Evolutionary conservation across 805 yeast genomes (phyloP), one percentile per base, ranked within the genome.

Genomic region (Yamadazyma laniorum): DNA sequence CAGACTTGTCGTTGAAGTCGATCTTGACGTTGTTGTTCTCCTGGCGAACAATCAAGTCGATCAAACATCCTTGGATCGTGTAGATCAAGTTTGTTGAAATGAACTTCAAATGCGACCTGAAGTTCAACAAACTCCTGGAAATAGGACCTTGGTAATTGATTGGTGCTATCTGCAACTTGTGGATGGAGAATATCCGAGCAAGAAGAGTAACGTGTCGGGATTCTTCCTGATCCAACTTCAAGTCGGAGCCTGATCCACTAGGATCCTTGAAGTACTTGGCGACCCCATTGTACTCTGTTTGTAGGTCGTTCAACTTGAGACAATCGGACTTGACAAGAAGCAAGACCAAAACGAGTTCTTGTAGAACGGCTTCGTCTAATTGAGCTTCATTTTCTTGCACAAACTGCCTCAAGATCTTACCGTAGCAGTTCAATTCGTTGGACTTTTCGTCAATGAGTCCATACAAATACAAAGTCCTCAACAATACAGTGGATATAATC

Each of bases 131-230:
- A 26, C 77, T 73, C 47, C 82, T 75, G 13, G 87, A 84, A 23
- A 87, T 67, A 11, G 88, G 89, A 2, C 90, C 90, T 31, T 74
- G 73, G 60, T 77, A 81, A 34, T 74, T 76, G 27, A 67, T 67
- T 18, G 77, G 77, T 31, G 65, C 48, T 21, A 66, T 59, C 27
- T 63, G 55, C 30, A 67, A 52, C 43, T 53, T 62, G 35, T 56
- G 63, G 27, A 67, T 45, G 2, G 72, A 58, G 30, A 68, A 59
- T 5, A 69, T 47, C 39, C 70, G 51, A 3, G 72, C 59, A n/a
- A 67, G 52, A 25, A 68, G 48, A 3, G 63, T 51, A 2, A 68
- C 49, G 22, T 48, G 47, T 29, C 48, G 53, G 15, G 35, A 16
- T 21, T 81, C 80, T 4, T 71, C 65, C 3, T 72, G 52, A 14